Evolutionary conservation across 108 stramenopile genomes (phyloP).

Genomic region (Craspedostauros australis): DNA sequence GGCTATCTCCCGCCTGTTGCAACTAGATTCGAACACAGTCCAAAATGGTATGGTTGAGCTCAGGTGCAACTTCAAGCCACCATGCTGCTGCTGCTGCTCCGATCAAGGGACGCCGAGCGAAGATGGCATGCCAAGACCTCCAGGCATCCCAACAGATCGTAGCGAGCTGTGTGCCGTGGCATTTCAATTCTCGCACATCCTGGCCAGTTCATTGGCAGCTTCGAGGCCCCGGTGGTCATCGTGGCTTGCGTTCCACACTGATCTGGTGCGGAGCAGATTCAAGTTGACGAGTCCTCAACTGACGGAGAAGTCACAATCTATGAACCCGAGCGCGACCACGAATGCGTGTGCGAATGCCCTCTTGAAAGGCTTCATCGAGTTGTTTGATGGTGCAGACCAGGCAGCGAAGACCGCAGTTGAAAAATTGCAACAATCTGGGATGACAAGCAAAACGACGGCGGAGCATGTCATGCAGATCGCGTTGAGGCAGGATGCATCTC

Average conservation of each 20-base stretch:
- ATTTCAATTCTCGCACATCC: conserved; percentile 56
- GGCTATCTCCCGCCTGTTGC: conserved; percentile 42
- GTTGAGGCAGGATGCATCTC: conserved; percentile 5
- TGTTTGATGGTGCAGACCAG: no score
- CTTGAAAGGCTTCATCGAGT: no score
- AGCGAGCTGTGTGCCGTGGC: conserved; percentile 43
- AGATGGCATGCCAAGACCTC: no score
- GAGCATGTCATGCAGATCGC: conserved; percentile 54
- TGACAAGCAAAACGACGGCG: no score
- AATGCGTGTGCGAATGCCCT: no score
- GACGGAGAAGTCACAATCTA: no score
- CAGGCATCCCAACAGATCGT: conserved; percentile 7
- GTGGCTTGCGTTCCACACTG: conserved; percentile 37
- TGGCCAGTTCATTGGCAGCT: conserved; percentile 46
- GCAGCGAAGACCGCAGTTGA: no score
- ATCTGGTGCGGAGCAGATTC: no score
- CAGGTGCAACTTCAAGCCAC: conserved; percentile 36
- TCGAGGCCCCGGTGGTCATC: conserved; percentile 46
- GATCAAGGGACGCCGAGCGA: not conserved
- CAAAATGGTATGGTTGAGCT: conserved; percentile 35
- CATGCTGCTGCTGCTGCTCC: conserved; percentile 6
- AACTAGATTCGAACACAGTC: conserved; percentile 24
- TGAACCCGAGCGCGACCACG: no score
- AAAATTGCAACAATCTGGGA: no score
- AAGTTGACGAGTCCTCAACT: no score